These are phyloP conservation scores for Lachnellula hyalina DNA, from an alignment of 2,329 filamentous ascomycete species.

Conservation along the genomic window DNA sequence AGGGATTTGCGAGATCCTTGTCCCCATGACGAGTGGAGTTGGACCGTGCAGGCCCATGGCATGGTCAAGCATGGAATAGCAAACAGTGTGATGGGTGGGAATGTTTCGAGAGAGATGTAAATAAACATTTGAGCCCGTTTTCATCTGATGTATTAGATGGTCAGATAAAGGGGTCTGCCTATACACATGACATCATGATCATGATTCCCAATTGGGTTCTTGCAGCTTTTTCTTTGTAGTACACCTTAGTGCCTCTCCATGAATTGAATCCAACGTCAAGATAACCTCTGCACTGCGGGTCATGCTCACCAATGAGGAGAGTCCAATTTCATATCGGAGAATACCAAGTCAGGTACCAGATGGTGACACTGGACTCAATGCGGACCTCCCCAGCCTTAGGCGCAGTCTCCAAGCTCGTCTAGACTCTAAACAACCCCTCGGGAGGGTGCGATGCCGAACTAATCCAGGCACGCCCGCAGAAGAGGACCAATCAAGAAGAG, in stretches of 20 bases:
- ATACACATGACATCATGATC: no score
- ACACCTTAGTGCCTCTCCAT: no score
- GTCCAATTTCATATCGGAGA: background rate
- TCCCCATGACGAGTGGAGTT: background rate
- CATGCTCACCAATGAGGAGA: background rate
- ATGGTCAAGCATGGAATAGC: background rate
- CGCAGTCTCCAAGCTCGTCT: background rate
- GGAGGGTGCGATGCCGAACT: background rate
- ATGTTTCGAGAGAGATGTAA: no score
- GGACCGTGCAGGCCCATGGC: no score
- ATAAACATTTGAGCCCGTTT: no score
- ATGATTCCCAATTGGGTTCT: no score
- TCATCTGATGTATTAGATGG: no score
- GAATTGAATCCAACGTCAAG: background rate
- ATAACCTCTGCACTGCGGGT: background rate
- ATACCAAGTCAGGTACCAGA: background rate
- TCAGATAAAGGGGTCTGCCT: no score
- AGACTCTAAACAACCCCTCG: background rate
- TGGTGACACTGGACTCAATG: no score
- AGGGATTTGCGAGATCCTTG: background rate
- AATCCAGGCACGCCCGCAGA: background rate
- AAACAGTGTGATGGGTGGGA: background rate
- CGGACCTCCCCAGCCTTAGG: background rate
- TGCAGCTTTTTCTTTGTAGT: no score
- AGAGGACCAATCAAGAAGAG: constrained; percentile 2